A percentile compares a stretch with the other conserved stretches of the same genome.
phyloP scores from a whole-genome alignment of 2,329 filamentous ascomycete genomes.

The Hypoxylon sp. region DNA sequence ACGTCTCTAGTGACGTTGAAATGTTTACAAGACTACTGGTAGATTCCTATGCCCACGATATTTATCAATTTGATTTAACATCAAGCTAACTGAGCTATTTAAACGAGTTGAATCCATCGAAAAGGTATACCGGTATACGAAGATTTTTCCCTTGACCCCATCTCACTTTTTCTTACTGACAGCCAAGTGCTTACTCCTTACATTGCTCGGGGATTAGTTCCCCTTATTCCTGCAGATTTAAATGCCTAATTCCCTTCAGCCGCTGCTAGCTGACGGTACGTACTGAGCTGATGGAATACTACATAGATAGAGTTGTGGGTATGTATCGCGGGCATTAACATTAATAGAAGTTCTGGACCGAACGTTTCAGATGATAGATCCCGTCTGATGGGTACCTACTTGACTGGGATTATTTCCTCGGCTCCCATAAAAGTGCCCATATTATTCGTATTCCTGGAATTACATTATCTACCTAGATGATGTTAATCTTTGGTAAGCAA shows the following conservation, averaged over 20 bases:
- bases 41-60: not conserved
- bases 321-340: not conserved
- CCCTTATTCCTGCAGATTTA: constrained; percentile 30
- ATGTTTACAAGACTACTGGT: not conserved
- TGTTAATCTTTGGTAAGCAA: not conserved
- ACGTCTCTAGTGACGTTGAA: not conserved
- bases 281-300: not conserved
- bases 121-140: not conserved
- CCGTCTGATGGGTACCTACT: constrained; percentile 18
- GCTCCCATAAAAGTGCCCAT: constrained; percentile 23
- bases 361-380: constrained; percentile 40
- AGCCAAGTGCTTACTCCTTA: constrained; percentile 6
- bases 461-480: not conserved
- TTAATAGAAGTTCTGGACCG: constrained; percentile 35
- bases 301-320: not conserved
- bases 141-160: not conserved
- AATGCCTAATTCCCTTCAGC: constrained; percentile 8
- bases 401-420: constrained; percentile 29
- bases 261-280: constrained; percentile 6
- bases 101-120: not conserved
- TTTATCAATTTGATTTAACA: not conserved
- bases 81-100: not conserved
- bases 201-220: constrained; percentile 1
- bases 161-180: not conserved
- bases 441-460: constrained; percentile 33